Evolutionary conservation across 2,329 filamentous ascomycete species (phyloP), one percentile per base, ranked within the genome.

Genomic region (Exophiala mesophila): DNA sequence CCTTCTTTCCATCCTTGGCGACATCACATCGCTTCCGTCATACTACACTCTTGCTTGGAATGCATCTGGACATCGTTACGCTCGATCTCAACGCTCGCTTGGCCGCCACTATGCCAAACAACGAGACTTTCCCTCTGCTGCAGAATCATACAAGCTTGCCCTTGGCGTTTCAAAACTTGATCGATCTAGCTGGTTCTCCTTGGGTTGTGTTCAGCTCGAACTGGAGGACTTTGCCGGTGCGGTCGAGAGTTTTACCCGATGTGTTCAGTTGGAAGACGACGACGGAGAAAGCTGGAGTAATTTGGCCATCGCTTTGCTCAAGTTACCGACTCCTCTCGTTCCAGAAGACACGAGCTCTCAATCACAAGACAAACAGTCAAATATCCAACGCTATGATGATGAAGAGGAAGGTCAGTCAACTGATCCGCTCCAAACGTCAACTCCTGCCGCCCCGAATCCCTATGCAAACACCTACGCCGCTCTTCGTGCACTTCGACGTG

Each of bases 261-360:
- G 84, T 6, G 89, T 98, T 8, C 81, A 85, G 53, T 75, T 86
- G 8, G 92, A 95, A 35, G 89, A 94, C 18, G 82, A 83, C 39
- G 89, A 96, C 59, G 90, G 89, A 1, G 81, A 94, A 58, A 88
- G 87, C 1, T 98, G 92, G 88, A 94, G 85, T 57, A 98, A 98
- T 59, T 74, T 98, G 16, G 92, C 89, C 0, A 88, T 85, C 2
- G 83, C 90, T 0, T 74, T 97, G 1, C 77, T 88, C 77, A 63
- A 73, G 68, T 31, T 63, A 4, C 55, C 59, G 29, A 54, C 58
- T 9, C 52, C 62, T 10, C 49, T 26, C 34, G 34, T 46, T 28
- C 9, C 33, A n/a, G 21, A 6, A 30, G 6, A 71, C 0, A 52
- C 10, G 13, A 6, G 7, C 7, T 7, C 6, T 32, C 7, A 13